Evolutionary conservation across 2,329 filamentous ascomycete species (phyloP), one percentile per base, ranked within the genome.

Genomic region (Colletotrichum liaoningense): DNA sequence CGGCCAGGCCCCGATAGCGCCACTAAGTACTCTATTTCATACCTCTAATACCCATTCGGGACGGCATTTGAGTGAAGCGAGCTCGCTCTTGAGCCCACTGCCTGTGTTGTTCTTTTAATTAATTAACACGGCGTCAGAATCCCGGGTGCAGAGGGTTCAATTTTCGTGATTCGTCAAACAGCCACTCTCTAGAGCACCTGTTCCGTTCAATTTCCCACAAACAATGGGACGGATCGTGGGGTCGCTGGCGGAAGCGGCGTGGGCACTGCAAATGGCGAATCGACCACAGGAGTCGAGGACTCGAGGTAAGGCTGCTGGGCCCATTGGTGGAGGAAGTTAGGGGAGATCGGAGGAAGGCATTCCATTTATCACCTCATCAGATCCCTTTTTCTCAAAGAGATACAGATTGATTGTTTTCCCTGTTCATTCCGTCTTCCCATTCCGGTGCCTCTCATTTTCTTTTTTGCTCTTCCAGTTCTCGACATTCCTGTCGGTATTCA

Each of bases 1-100:
- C 49, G 64, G 64, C 69, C 49, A 58, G 64, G 64, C 69, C 65
- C 56, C 58, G 52, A 68, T 54, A 63, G 57, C 69, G 64, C 69
- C 64, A 58, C 38, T 9, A 12, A 11, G 24, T 35, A 68, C 69
- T 72, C 22, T 72, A 72, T 59, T 68, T 24, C 63, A 57, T 42
- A 68, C 69, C 64, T 24, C 22, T 26, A 28, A 57, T 28, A 65
- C 58, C 64, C 64, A 46, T 71, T 58, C 14, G 22, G 64, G 33
- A 52, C 63, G 57, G 58, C 65, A 52, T 63, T 58, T 58, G 69
- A 35, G 33, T 7, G 55, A 57, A 57, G 46, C 56, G 68, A 56
- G 7, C 63, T 49, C 12, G 63, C 54, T 57, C 30, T 24, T 42
- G 5, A 38, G 19, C 28, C 55, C 49, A 49, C 69, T 19, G 58